A percentile compares a stretch with the other conserved stretches of the same genome.
Conservation (phyloP, 2,329 filamentous ascomycete species). For the Beauveria sp. region DNA sequence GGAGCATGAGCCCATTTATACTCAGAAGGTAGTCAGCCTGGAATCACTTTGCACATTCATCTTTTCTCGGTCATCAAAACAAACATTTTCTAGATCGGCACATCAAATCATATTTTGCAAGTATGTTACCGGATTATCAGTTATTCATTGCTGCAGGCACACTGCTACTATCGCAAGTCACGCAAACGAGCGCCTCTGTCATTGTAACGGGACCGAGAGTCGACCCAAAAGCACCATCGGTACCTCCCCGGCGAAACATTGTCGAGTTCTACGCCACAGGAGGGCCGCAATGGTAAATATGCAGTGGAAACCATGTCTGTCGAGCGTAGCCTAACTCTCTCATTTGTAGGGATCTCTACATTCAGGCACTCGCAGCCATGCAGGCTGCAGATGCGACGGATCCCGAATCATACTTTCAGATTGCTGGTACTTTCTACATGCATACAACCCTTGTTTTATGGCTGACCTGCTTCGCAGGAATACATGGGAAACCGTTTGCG, state of each 20-base stretch:
- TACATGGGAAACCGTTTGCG: constrained; percentile 34
- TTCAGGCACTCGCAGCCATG: constrained; percentile 37
- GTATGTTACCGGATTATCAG: constrained; percentile 6
- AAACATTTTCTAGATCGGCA: background rate
- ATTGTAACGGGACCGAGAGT: constrained; percentile 32
- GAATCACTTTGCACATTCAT: background rate
- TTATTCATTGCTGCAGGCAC: background rate
- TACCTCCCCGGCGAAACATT: constrained; percentile 40
- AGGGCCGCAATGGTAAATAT: constrained; percentile 36
- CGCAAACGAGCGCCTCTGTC: background rate
- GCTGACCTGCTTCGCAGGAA: constrained; percentile 20
- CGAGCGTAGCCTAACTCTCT: constrained; percentile 11
- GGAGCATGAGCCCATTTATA: background rate
- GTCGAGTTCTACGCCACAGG: constrained; percentile 34
- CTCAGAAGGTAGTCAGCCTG: background rate
- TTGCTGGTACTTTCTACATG: constrained; percentile 31
- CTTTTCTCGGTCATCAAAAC: background rate
- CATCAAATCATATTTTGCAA: background rate
- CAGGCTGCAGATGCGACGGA: constrained; percentile 33
- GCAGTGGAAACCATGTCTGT: background rate
- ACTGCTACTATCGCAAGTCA: background rate
- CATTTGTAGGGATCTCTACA: constrained; percentile 38
- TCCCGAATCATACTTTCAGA: constrained; percentile 41
- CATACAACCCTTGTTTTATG: no score
- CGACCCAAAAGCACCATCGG: constrained; percentile 27